Evolutionary conservation across 1,284 basidiomycete species (phyloP).

Genomic region (Jaminaea rosea): DNA sequence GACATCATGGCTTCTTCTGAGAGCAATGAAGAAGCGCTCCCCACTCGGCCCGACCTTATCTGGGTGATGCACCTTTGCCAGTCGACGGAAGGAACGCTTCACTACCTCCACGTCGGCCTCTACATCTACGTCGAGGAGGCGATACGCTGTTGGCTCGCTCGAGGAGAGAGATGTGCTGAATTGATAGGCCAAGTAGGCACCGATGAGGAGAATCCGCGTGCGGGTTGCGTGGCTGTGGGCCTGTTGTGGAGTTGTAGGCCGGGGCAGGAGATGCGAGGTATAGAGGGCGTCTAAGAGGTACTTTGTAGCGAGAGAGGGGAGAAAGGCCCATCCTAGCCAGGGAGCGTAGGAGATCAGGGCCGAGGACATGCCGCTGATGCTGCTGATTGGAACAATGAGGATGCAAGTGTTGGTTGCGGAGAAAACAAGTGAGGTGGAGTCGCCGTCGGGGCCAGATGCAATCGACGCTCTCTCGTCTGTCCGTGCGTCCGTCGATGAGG

Average conservation of each 20-base stretch:
- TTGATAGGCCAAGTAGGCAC: conserved; percentile 63
- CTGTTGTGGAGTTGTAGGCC: neutral
- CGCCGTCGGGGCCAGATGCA: too few relatives aligned
- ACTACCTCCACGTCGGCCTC: conserved; percentile 60
- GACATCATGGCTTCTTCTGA: conserved; percentile 68
- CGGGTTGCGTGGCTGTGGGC: conserved; percentile 14
- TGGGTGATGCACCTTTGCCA: conserved; percentile 67
- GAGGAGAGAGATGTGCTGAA: conserved; percentile 55
- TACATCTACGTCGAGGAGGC: conserved; percentile 60
- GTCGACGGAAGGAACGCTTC: conserved; percentile 63
- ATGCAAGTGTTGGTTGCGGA: too few relatives aligned
- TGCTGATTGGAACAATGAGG: too few relatives aligned
- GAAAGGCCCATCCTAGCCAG: neutral
- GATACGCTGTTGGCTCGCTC: conserved; percentile 64
- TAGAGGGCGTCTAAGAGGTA: neutral
- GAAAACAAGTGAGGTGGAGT: too few relatives aligned
- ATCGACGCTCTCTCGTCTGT: too few relatives aligned
- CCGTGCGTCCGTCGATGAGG: too few relatives aligned
- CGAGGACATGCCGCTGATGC: too few relatives aligned
- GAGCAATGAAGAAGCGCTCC: conserved; percentile 61
- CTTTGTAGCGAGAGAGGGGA: neutral
- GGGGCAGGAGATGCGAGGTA: neutral
- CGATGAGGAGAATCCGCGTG: conserved; percentile 54
- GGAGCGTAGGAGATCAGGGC: neutral
- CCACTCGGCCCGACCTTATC: conserved; percentile 64